phyloP scores from a whole-genome alignment of 2,329 filamentous ascomycete species.

The Dactylellina haptotyla region DNA sequence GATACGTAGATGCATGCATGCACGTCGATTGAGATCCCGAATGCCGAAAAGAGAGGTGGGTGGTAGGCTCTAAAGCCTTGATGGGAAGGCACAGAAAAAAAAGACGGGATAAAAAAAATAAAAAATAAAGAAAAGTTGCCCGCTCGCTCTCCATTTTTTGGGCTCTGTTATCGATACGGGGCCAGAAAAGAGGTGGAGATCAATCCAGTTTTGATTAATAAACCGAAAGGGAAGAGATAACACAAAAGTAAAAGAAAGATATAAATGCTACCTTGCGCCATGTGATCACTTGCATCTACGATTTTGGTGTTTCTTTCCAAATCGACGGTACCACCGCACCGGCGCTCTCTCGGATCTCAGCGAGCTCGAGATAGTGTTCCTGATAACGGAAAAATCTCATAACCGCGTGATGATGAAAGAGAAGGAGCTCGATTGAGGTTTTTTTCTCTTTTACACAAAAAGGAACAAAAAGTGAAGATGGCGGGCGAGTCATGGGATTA shows the following conservation, averaged over 20 bases:
- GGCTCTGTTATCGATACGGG: slow-evolving; percentile 7
- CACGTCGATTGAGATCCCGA: not conserved
- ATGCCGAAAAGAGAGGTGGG: slow-evolving; percentile 9
- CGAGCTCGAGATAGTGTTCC: too few species aligned
- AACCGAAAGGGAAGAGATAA: not conserved
- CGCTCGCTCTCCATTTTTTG: not conserved
- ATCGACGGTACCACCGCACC: too few species aligned
- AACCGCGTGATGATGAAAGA: too few species aligned
- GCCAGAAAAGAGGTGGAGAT: not conserved
- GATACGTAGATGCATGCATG: slow-evolving; percentile 1
- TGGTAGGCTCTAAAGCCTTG: too few species aligned
- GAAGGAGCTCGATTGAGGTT: too few species aligned
- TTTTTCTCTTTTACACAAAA: too few species aligned
- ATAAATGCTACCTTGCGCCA: slow-evolving; percentile 4
- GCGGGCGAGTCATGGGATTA: not conserved
- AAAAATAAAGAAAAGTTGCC: not conserved
- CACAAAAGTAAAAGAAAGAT: not conserved
- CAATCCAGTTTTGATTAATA: not conserved
- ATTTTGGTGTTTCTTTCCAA: not conserved
- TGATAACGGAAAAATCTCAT: not conserved
- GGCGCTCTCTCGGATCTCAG: too few species aligned
- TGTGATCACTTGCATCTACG: slow-evolving; percentile 3
- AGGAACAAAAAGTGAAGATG: not conserved
- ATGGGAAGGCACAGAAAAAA: not conserved
- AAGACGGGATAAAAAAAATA: not conserved